Base-by-base conservation (phyloP, 257 asterid genomes). In the Capsicum chinense region DNA sequence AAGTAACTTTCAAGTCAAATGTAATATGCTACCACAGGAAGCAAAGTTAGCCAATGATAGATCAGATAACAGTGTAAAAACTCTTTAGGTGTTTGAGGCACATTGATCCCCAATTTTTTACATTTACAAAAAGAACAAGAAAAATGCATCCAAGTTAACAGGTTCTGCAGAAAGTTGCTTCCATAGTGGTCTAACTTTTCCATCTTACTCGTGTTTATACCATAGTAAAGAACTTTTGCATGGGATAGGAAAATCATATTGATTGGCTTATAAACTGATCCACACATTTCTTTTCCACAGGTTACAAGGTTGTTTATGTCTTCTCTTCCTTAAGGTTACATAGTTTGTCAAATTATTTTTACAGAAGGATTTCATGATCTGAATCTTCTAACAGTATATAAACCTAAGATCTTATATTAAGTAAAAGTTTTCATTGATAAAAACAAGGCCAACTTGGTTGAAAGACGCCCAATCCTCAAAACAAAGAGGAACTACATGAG, bases 161-260 rank as follows among this genome's bases (percentile, higher is more conserved):
- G 58, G 60, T 73, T 39, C 59, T 10, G 59, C 37, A 42, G 35
- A 73, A 73, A 19, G 59, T 48, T 73, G 59, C 35, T n/a, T 73
- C 80, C 57, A 48, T 17, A 6, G 59, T 48, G 19, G 59, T 47
- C 59, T 58, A 73, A 48, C 80, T 50, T 73, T 48, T 73, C 59
- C 19, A 73, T 19, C 16, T 73, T 70, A 70, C 9, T 66, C 15
- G 12, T 73, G 37, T 13, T 48, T 71, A 9, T 48, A 73, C 59
- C 80, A 11, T 73, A 19, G 48, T 47, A 48, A 71, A 73, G n/a
- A 59, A 47, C 80, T 39, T 73, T 47, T 47, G 58, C 79, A 47
- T 71, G 79, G 16, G 6, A 48, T 19, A 50, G 80, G 80, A 73
- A 66, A 73, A 48, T 73, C 80, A 73, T 73, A 48, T n/a, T 48